Evolutionary conservation across 257 asterid species (phyloP), one percentile per base, ranked within the genome.

Genomic region (Solanum chilense): DNA sequence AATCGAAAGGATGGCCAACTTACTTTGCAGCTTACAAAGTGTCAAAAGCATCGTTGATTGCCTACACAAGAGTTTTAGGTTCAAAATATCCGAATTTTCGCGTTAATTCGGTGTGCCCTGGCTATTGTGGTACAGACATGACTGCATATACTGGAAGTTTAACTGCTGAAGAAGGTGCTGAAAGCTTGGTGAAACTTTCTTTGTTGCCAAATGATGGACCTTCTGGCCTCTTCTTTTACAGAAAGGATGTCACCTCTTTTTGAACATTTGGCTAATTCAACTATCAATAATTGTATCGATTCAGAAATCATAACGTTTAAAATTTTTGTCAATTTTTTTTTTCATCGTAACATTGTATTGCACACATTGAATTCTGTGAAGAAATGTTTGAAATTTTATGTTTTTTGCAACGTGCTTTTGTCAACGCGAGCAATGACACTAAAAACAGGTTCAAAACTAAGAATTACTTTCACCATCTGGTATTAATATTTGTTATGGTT

Each of bases 21-120:
- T 80, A 49, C 25, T 44, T 87, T 12, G 66, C 89, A n/a, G 93
- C 95, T 7, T 94, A 94, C 49, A 66, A 7, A 4, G 85, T 94
- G 62, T 91, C 97, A 16, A 94, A 95, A 92, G 97, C 93, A 49
- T 87, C 93, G 85, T 52, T 94, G 92, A 92, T 86, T 85, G 95
- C 93, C 6, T 91, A 95, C 89, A 91, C 96, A 5, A 94, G 94
- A 85, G 75, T 94, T 81, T 68, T 90, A 23, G 96, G 94, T 12
- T 73, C 56, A 7, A 90, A 88, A 23, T 78, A 90, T 87, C 92
- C 92, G 1, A 39, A 20, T 9, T 82, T 93, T 76, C 86, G 82
- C 80, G 83, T 93, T 2, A 93, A 95, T 15, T 87, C 88, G 16
- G 93, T 93, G n/a, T 92, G 94, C 66, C 98, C 98, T 8, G 98